phyloP scores from a whole-genome alignment of 2,329 filamentous ascomycete genomes.

The Cytospora schulzeri region DNA sequence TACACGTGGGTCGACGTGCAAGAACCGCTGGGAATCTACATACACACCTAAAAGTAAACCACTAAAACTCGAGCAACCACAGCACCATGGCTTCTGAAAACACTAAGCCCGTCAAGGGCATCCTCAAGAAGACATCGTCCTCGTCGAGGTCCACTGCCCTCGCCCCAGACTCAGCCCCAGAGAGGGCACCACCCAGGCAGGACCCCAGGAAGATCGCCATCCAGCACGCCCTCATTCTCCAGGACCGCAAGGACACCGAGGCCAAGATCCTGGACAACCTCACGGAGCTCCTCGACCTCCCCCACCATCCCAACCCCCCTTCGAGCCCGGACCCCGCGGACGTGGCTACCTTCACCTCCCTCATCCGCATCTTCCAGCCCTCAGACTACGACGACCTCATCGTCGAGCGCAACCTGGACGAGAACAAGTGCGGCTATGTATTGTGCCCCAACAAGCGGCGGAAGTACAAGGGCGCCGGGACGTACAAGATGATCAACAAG shows the following conservation, averaged over 20 bases:
- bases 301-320: slow-evolving; percentile 46
- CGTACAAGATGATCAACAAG: slow-evolving; percentile 66
- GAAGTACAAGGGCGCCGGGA: slow-evolving; percentile 57
- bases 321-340: slow-evolving; percentile 60
- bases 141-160: slow-evolving; percentile 38
- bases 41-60: background rate
- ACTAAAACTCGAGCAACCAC: background rate
- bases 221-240: slow-evolving; percentile 79
- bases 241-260: slow-evolving; percentile 80
- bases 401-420: slow-evolving; percentile 85
- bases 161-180: slow-evolving; percentile 32
- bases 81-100: slow-evolving; percentile 49
- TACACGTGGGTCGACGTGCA: background rate
- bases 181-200: slow-evolving; percentile 42
- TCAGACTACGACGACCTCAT: slow-evolving; percentile 88
- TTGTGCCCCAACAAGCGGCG: slow-evolving; percentile 71
- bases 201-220: slow-evolving; percentile 65
- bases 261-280: slow-evolving; percentile 71
- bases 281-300: slow-evolving; percentile 68
- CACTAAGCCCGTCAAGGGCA: slow-evolving; percentile 52
- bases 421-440: slow-evolving; percentile 84
- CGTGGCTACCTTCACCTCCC: slow-evolving; percentile 63
- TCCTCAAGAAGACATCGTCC: slow-evolving; percentile 61
- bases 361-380: slow-evolving; percentile 76
- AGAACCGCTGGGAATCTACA: background rate